Base-by-base conservation (phyloP, 371 early-diverging fungal species). In the Zopfochytrium polystomum region DNA sequence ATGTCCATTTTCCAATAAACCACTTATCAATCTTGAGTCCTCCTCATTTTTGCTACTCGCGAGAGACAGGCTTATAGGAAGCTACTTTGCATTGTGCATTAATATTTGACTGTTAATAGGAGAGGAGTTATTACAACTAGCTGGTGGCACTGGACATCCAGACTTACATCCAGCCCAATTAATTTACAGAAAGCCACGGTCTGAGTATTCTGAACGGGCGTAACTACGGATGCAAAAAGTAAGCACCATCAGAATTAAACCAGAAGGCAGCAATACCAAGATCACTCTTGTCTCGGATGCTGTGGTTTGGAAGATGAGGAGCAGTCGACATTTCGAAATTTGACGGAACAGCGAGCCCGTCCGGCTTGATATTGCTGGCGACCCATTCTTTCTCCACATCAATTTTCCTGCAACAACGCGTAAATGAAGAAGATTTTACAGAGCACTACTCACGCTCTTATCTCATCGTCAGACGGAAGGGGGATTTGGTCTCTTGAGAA, bases 251-350 rank as follows among this genome's bases (percentile, higher is more conserved):
- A 58, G 22, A 9, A 20, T 45, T 22, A 30, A 44, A 44, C 27
- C 25, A 13, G 26, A 26, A 31, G 52, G 7, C n/a, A 18, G 52
- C 52, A 29, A n/a, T 34, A 54, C 54, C 54, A 54, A 54, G 54
- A 11, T 5, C 43, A 56, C 30, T 20, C 33, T 22, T 33, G 30
- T 44, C 29, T 4, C 48, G n/a, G 15, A 33, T n/a, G 26, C 52
- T n/a, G 35, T 63, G 58, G 18, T 22, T 27, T 20, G 18, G 48
- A 0, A 13, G 7, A 42, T 73, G 68, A 20, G 70, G 60, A 1
- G 84, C 80, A 30, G 82, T 71, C 2, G 85, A 84, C 23, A 65
- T 66, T 22, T 67, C 73, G 67, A 89, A 89, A 67, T 88, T 86
- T 22, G 71, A 48, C 5, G 90, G 87, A n/a, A 88, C 81, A 5